Conservation (phyloP, 129 eudicot species). For the Arctium minus region DNA sequence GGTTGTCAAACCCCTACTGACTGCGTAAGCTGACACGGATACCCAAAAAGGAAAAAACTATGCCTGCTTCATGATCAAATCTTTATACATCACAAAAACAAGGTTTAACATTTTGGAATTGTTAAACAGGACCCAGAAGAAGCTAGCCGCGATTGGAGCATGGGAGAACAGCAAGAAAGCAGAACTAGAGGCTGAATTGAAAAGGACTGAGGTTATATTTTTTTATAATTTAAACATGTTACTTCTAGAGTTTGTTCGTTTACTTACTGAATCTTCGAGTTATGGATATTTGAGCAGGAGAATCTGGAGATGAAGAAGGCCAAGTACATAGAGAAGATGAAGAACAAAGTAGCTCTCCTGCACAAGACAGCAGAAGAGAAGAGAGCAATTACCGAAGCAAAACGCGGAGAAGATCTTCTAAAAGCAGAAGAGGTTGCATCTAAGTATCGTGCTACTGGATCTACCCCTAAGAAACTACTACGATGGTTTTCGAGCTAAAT, state of each 20-base stretch:
- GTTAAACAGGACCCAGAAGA: conserved; percentile 62
- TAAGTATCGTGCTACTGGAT: conserved; percentile 58
- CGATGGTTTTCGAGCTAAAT: conserved; percentile 46
- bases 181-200: conserved; percentile 64
- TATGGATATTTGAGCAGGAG: conserved; percentile 34
- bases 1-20: too few species aligned
- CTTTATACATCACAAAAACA: too few species aligned
- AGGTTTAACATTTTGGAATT: not conserved
- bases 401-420: conserved; percentile 46
- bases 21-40: too few species aligned
- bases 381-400: conserved; percentile 59
- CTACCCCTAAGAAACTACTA: conserved; percentile 41
- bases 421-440: conserved; percentile 53
- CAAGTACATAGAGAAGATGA: conserved; percentile 44
- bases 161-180: conserved; percentile 97
- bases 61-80: too few species aligned
- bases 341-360: conserved; percentile 53
- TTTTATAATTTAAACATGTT: not conserved
- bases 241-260: not conserved
- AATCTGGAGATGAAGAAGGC: conserved; percentile 65
- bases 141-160: conserved; percentile 54
- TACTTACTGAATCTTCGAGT: not conserved
- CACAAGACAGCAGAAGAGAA: conserved; percentile 71
- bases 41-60: too few species aligned
- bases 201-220: conserved; percentile 58